Conservation (phyloP, 2,329 filamentous ascomycete genomes). For the Plectosphaerella cucumerina region DNA sequence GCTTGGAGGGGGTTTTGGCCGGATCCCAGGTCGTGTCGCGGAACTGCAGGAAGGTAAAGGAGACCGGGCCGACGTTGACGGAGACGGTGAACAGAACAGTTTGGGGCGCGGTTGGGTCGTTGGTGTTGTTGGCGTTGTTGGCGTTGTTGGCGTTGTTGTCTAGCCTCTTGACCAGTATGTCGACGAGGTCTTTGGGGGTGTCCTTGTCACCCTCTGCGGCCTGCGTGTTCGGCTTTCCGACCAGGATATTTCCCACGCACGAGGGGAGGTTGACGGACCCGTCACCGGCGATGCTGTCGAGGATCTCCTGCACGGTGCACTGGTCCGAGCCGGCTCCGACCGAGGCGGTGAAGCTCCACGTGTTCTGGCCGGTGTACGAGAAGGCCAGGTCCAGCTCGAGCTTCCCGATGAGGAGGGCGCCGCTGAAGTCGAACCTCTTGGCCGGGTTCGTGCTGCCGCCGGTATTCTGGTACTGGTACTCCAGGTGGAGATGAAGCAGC, state of each 20-base stretch:
- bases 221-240: not conserved
- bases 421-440: conserved; percentile 9
- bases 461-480: not conserved
- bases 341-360: not conserved
- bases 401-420: conserved; percentile 9
- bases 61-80: conserved; percentile 7
- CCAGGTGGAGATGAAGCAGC: not conserved
- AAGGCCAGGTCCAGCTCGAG: conserved; percentile 11
- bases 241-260: not conserved
- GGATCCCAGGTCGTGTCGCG: conserved; percentile 9
- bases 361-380: not conserved
- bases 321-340: conserved; percentile 1
- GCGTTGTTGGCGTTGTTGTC: not conserved
- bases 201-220: not conserved
- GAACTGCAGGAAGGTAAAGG: conserved; percentile 9
- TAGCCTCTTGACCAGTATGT: conserved; percentile 2
- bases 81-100: conserved; percentile 9
- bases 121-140: too few species aligned
- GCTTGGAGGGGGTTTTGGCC: conserved; percentile 11
- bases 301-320: not conserved
- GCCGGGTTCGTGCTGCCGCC: not conserved
- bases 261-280: conserved; percentile 10
- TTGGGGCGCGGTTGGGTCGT: too few species aligned
- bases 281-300: conserved; percentile 7
- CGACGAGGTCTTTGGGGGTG: not conserved